Base-by-base conservation (phyloP, 768 basidiomycete species). In the Rhizopogon vulgaris region DNA sequence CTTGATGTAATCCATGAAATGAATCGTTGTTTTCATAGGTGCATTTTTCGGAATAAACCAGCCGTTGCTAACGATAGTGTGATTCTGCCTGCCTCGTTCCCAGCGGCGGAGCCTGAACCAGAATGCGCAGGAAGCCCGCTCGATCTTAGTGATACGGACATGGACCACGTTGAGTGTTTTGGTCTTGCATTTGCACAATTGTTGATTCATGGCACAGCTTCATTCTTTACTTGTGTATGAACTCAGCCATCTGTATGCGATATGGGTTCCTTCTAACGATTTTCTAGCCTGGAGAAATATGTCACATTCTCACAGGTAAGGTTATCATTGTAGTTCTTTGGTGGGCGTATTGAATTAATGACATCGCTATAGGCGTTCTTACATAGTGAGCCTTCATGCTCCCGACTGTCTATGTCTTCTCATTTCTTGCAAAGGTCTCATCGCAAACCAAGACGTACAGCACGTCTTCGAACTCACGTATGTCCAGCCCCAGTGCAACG, bases 161-260 rank as follows among this genome's bases (percentile, higher is more conserved):
- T 69, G 40, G 73, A 76, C 52, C 73, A 80, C 71, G 80, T 82
- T 46, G 55, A 40, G 18, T 24, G 52, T 36, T 32, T 37, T 47
- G 7, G 30, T 15, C 14, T 34, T 22, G 22, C 14, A 34, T 46
- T 15, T 5, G 14, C 22, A 8, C 32, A 15, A 22, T n/a, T 6
- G 22, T 42, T 41, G 15, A 40, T 58, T 10, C 8, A 30, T 28
- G 34, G 10, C 37, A 34, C 41, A 84, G 80, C 68, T 84, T 8
- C 82, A 85, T 56, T 71, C 77, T 1, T 71, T 84, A 24, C 71
- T 84, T n/a, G 74, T 81, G 82, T 84, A 60, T 51, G 79, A 11
- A 22, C 28, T 42, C 25, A 9, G 24, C n/a, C 22, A 41, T 24
- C 8, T 48, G 0, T 5, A 17, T 17, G 6, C 24, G 4, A 14